Conservation (phyloP, 2,329 filamentous ascomycete species). For the Cercospora brassicicola region DNA sequence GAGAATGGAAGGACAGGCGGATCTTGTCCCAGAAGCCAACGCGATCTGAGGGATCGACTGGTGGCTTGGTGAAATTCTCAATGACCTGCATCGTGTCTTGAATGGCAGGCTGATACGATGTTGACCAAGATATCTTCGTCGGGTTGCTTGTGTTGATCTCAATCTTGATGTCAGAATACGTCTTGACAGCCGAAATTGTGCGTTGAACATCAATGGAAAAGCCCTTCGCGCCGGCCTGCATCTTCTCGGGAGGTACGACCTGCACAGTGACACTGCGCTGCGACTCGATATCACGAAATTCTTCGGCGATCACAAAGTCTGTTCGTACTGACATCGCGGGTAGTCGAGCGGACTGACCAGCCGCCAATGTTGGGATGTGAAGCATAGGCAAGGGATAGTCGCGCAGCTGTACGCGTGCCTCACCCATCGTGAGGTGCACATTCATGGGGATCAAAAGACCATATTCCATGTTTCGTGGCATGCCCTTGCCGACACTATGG, state of each 20-base stretch:
- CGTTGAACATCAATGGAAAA: slow-evolving; percentile 85
- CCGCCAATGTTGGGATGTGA: slow-evolving; percentile 80
- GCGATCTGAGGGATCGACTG: slow-evolving; percentile 86
- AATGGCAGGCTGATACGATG: slow-evolving; percentile 94
- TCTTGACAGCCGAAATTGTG: slow-evolving; percentile 93
- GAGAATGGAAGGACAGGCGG: slow-evolving; percentile 87
- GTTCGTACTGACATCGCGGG: slow-evolving; percentile 82
- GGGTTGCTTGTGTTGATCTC: slow-evolving; percentile 92
- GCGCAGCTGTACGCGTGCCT: slow-evolving; percentile 79
- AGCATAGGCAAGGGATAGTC: slow-evolving; percentile 92
- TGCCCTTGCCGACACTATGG: slow-evolving; percentile 89
- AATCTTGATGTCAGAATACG: slow-evolving; percentile 86
- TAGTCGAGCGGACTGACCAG: slow-evolving; percentile 74
- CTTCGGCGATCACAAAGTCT: slow-evolving; percentile 94
- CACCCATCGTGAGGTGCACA: slow-evolving; percentile 84
- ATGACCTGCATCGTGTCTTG: slow-evolving; percentile 99
- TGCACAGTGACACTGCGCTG: slow-evolving; percentile 78
- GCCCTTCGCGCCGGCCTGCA: slow-evolving; percentile 58
- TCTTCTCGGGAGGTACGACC: slow-evolving; percentile 70
- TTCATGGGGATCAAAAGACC: slow-evolving; percentile 86
- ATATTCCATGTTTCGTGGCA: slow-evolving; percentile 89
- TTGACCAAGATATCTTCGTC: slow-evolving; percentile 93
- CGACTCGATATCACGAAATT: slow-evolving; percentile 78
- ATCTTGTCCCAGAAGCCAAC: slow-evolving; percentile 99
- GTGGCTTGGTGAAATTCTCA: slow-evolving; percentile 94